Conservation (phyloP, 2,329 filamentous ascomycete species). For the Colletotrichum tanaceti region DNA sequence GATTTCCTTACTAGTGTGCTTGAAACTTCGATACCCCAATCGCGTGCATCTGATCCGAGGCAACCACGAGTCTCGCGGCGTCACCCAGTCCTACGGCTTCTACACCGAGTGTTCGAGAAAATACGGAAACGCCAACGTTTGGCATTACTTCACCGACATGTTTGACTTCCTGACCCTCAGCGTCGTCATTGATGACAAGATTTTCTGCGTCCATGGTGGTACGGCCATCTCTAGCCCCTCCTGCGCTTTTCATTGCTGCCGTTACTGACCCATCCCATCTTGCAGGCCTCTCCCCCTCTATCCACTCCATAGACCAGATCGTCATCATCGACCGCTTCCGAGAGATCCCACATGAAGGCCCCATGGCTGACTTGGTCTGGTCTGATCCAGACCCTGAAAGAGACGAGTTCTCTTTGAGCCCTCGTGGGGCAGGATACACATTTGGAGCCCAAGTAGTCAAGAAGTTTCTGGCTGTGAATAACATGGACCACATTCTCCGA, state of each 20-base stretch:
- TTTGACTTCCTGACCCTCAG: constrained; percentile 98
- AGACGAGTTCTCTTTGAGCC: constrained; percentile 95
- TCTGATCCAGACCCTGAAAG: constrained; percentile 97
- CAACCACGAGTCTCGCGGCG: constrained; percentile 97
- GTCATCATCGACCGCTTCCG: constrained; percentile 99
- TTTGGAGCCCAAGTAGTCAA: constrained; percentile 98
- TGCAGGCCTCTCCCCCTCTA: constrained; percentile 82
- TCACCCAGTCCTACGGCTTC: constrained; percentile 98
- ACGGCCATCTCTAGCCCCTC: constrained; percentile 36
- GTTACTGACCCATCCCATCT: not conserved
- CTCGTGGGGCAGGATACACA: constrained; percentile 93
- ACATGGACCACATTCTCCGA: constrained; percentile 96
- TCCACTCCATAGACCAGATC: constrained; percentile 99
- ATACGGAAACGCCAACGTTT: constrained; percentile 98
- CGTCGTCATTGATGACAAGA: constrained; percentile 98
- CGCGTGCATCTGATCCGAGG: constrained; percentile 96
- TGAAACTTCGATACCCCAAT: constrained; percentile 96
- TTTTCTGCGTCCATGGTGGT: constrained; percentile 97
- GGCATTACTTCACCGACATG: constrained; percentile 99
- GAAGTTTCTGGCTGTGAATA: constrained; percentile 97
- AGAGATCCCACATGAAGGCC: constrained; percentile 97
- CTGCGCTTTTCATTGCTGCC: not conserved
- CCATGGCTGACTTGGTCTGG: constrained; percentile 99
- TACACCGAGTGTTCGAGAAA: constrained; percentile 98
- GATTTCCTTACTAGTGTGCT: constrained; percentile 95